Evolutionary conservation across 2,329 filamentous ascomycete genomes (phyloP), one percentile per base, ranked within the genome.

Genomic region (Neophaeococcomyces mojaviensis): DNA sequence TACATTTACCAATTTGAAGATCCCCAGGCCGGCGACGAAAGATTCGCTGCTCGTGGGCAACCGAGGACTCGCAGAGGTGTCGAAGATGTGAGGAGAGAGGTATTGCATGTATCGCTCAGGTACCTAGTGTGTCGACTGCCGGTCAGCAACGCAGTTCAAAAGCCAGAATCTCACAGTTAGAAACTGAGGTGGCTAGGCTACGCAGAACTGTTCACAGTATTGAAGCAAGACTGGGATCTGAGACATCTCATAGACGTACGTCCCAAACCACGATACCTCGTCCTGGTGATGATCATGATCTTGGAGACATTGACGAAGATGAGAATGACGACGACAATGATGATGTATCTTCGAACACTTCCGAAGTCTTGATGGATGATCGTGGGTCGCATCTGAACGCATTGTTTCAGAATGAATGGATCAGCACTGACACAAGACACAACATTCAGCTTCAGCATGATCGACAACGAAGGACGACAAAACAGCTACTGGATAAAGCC

Each of bases 31-130:
- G 50, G 33, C 48, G 50, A 9, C 48, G 48, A 8, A 52, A 52
- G 26, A 33, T 50, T 33, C 48, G 50, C 22, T 52, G 50, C 34
- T 45, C 49, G 12, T 46, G 50, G 42, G 30, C 16, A 4, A 36
- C 50, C 8, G 38, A 46, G 22, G 46, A 48, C 10, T 41, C 48
- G 13, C 30, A 42, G 18, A 38, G 44, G 8, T 52, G 50, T 34
- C 50, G 48, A 35, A 48, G 43, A 15, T 52, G 50, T 31, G 50
- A 50, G 36, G 50, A 52, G 26, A 43, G 48, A 18, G 38, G 33
- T n/a, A 19, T 26, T n/a, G 20, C 20, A 38, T 52, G 50, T 39
- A 38, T 50, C 15, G 41, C 45, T 4, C 50, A 52, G 28, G 26
- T 44, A 2, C 39, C 24, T 39, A 48, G 28, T 46, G 35, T 41